These are phyloP conservation scores for Fusarium sp. DNA, from an alignment of 2,329 filamentous ascomycete species.

Conservation along the genomic window DNA sequence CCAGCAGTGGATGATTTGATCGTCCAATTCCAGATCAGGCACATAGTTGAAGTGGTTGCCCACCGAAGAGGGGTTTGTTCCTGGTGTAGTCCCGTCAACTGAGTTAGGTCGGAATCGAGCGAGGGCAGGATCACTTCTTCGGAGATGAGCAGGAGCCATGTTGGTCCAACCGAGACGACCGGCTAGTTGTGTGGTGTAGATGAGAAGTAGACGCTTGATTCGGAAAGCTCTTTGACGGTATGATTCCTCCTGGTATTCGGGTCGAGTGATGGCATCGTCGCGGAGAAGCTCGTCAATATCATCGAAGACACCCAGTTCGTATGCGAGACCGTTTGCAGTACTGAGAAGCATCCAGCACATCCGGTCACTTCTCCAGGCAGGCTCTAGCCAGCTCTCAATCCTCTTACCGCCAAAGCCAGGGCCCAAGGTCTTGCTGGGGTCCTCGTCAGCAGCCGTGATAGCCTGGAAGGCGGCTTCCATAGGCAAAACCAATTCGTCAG, in stretches of 20 bases:
- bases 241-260: conserved; percentile 77
- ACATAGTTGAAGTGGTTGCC: conserved; percentile 73
- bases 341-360: conserved; percentile 99
- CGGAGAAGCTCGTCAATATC: conserved; percentile 79
- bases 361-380: conserved; percentile 91
- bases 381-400: conserved; percentile 96
- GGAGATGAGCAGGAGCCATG: conserved; percentile 81
- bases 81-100: conserved; percentile 68
- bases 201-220: conserved; percentile 85
- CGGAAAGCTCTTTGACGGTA: conserved; percentile 83
- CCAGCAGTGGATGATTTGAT: conserved; percentile 87
- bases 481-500: conserved; percentile 75
- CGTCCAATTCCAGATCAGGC: conserved; percentile 73
- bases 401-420: conserved; percentile 81
- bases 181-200: conserved; percentile 94
- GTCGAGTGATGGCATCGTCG: conserved; percentile 67
- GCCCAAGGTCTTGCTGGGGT: conserved; percentile 48
- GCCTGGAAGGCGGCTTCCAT: conserved; percentile 62
- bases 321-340: conserved; percentile 87
- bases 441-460: conserved; percentile 53
- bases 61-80: conserved; percentile 66
- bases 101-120: conserved; percentile 62
- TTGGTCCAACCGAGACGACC: conserved; percentile 92
- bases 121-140: conserved; percentile 68
- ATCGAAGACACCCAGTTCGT: conserved; percentile 96